Conservation (phyloP, 192 early-diverging fungal genomes). For the Endogone sp. region DNA sequence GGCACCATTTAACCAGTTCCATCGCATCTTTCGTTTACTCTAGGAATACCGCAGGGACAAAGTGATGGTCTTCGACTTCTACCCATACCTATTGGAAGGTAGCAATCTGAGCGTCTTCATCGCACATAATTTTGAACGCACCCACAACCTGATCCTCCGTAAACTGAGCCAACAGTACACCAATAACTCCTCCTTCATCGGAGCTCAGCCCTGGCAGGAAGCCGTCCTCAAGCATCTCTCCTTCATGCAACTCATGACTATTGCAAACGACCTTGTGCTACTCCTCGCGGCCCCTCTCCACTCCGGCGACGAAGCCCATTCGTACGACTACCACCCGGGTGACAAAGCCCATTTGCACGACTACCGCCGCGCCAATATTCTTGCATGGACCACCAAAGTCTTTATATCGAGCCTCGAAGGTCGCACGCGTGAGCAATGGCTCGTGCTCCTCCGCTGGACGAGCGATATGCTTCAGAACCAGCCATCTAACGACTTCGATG, state of each 20-base stretch:
- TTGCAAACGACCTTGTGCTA: not conserved
- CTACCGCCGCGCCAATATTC: not conserved
- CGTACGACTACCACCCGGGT: not conserved
- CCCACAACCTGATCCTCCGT: not conserved
- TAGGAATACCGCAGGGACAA: not conserved
- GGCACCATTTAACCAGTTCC: not conserved
- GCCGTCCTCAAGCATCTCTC: not conserved
- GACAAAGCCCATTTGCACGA: not conserved
- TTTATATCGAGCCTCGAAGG: not conserved
- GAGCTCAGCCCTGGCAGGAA: not conserved
- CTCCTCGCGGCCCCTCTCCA: too few relatives aligned
- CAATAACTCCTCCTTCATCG: not conserved
- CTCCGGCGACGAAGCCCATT: not conserved
- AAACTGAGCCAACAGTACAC: not conserved
- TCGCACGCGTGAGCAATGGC: not conserved
- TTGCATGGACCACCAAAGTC: not conserved
- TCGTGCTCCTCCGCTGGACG: not conserved
- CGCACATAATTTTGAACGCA: not conserved
- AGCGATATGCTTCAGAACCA: not conserved
- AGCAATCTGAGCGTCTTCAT: not conserved
- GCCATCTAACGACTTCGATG: not conserved
- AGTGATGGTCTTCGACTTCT: not conserved
- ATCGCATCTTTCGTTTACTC: not conserved
- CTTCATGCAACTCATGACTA: not conserved
- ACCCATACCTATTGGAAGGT: not conserved